phyloP scores from a whole-genome alignment of 1,284 basidiomycete species.

The Tremellales sp. region DNA sequence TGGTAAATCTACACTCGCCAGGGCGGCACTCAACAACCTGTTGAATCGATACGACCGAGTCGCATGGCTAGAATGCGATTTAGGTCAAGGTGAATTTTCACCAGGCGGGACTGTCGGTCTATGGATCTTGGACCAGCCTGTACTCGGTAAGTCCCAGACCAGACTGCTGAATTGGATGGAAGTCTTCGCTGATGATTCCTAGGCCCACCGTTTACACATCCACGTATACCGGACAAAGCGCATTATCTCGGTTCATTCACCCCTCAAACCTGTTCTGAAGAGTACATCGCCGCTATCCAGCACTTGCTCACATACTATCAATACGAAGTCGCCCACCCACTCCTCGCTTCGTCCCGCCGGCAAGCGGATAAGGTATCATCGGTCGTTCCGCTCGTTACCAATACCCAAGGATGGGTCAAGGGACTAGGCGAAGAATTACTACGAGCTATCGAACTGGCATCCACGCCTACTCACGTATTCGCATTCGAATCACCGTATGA shows the following conservation, averaged over 20 bases:
- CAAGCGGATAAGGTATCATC: neutral
- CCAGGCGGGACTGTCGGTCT: constrained; percentile 80
- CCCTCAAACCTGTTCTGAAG: constrained; percentile 71
- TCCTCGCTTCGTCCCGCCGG: neutral
- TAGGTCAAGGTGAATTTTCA: constrained; percentile 92
- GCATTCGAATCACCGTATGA: constrained; percentile 48
- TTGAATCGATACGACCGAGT: constrained; percentile 63
- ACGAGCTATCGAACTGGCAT: constrained; percentile 61
- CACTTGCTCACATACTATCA: constrained; percentile 67
- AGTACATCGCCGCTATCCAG: constrained; percentile 68
- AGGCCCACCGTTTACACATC: constrained; percentile 85
- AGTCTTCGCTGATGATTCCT: constrained; percentile 1
- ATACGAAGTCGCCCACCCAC: constrained; percentile 62
- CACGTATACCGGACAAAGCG: constrained; percentile 63
- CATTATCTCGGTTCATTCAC: constrained; percentile 80
- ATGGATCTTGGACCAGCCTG: constrained; percentile 62
- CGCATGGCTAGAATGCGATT: constrained; percentile 85
- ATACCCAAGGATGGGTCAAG: constrained; percentile 96
- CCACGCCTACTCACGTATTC: constrained; percentile 65
- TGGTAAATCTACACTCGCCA: constrained; percentile 84
- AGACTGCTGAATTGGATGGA: too few relatives aligned
- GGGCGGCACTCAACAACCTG: constrained; percentile 69
- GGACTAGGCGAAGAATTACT: constrained; percentile 84
- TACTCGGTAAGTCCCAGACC: constrained; percentile 62
- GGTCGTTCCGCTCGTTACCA: constrained; percentile 78